Percentiles rank a stretch among this genome's conserved stretches.
Evolutionary conservation across 1,139 yeast species (phyloP).

Genomic region (Taphrina wiesneri): DNA sequence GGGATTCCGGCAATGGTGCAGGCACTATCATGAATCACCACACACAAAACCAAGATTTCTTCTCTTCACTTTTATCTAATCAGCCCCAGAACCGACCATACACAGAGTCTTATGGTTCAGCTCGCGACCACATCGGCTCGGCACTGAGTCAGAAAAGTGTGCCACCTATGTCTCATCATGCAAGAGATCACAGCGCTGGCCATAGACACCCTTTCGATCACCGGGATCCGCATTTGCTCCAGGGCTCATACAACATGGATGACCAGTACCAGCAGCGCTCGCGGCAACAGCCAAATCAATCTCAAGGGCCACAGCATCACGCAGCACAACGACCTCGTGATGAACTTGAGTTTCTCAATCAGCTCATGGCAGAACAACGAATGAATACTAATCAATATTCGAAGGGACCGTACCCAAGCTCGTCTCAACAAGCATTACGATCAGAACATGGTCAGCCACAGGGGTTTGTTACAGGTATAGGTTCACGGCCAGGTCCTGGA

Average conservation of each 20-base stretch:
- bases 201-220: neutral
- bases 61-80: constrained; percentile 10
- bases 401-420: neutral
- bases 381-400: neutral
- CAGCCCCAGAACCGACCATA: neutral
- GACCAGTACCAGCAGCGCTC: neutral
- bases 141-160: neutral
- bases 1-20: constrained; percentile 1
- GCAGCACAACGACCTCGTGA: constrained; percentile 4
- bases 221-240: neutral
- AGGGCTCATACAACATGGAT: neutral
- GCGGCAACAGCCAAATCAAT: neutral
- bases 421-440: neutral
- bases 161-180: neutral
- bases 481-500: constrained; percentile 19
- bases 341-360: constrained; percentile 3
- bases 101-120: neutral
- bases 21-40: constrained; percentile 14
- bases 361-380: constrained; percentile 1
- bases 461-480: constrained; percentile 16
- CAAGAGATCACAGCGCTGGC: neutral
- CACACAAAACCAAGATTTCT: constrained; percentile 33
- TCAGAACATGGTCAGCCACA: neutral
- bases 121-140: neutral
- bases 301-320: neutral